These are phyloP conservation scores for Guyanaporus albipodus DNA, from an alignment of 768 basidiomycete genomes.

Conservation along the genomic window DNA sequence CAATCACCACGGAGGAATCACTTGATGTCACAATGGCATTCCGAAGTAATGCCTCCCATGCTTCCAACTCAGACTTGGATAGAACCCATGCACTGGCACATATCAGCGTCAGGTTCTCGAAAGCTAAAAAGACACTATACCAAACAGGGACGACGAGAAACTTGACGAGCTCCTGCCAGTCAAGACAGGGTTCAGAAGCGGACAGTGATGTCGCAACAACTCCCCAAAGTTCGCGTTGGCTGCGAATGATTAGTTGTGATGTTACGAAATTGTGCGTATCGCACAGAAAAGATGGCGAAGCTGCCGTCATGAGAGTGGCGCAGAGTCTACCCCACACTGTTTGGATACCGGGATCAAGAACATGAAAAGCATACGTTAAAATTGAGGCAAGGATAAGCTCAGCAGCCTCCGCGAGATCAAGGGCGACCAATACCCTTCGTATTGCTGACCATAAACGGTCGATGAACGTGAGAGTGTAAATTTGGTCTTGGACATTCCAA, in stretches of 20 bases:
- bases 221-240: conserved; percentile 44
- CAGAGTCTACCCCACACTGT: conserved; percentile 48
- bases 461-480: conserved; percentile 37
- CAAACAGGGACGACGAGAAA: conserved; percentile 47
- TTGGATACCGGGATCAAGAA: conserved; percentile 38
- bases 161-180: conserved; percentile 41
- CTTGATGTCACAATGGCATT: conserved; percentile 25
- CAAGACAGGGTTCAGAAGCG: conserved; percentile 19
- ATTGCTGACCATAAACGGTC: conserved; percentile 49
- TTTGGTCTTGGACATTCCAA: conserved; percentile 30
- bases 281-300: conserved; percentile 38
- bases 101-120: conserved; percentile 2
- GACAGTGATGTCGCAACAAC: conserved; percentile 37
- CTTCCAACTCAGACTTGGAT: conserved; percentile 37
- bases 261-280: conserved; percentile 28
- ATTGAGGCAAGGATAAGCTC: conserved; percentile 44
- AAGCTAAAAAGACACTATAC: conserved; percentile 29
- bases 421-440: conserved; percentile 42
- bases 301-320: conserved; percentile 41
- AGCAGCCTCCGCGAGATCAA: conserved; percentile 42
- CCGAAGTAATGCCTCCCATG: conserved; percentile 41
- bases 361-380: conserved; percentile 40
- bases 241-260: conserved; percentile 21
- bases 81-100: conserved; percentile 42
- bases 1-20: conserved; percentile 6